Conservation (phyloP, 495 filamentous ascomycete species). For the Penicillium pulvis region DNA sequence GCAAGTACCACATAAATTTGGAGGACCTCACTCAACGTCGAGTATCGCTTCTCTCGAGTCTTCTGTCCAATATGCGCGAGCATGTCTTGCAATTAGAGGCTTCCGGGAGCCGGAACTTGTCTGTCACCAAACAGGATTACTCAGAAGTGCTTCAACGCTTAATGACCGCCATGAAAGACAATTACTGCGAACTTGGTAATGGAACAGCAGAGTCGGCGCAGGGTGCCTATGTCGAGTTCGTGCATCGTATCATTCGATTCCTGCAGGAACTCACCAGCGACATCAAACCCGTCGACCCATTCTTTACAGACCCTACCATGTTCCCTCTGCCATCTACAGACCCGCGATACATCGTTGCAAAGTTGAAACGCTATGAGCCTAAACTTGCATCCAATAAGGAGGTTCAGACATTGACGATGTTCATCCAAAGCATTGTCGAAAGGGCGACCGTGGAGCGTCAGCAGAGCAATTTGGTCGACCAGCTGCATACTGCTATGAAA, state of each 20-base stretch:
- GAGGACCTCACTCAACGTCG: slow-evolving; percentile 60
- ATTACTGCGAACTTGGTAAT: slow-evolving; percentile 62
- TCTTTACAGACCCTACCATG: slow-evolving; percentile 65
- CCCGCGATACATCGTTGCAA: slow-evolving; percentile 69
- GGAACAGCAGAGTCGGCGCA: slow-evolving; percentile 34
- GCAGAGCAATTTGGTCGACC: slow-evolving; percentile 58
- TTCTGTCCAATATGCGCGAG: slow-evolving; percentile 68
- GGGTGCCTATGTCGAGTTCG: slow-evolving; percentile 67
- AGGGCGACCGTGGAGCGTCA: slow-evolving; percentile 62
- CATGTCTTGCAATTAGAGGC: slow-evolving; percentile 44
- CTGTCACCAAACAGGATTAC: slow-evolving; percentile 53
- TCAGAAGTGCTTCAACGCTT: slow-evolving; percentile 54
- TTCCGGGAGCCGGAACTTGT: slow-evolving; percentile 28
- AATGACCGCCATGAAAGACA: slow-evolving; percentile 69
- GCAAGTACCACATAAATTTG: slow-evolving; percentile 51
- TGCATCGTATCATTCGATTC: slow-evolving; percentile 63
- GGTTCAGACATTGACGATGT: slow-evolving; percentile 59
- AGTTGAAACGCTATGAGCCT: slow-evolving; percentile 63
- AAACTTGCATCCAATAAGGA: slow-evolving; percentile 54
- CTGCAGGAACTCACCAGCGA: slow-evolving; percentile 67
- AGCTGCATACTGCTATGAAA: slow-evolving; percentile 59
- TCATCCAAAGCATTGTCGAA: slow-evolving; percentile 66
- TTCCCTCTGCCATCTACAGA: slow-evolving; percentile 69
- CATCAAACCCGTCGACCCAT: slow-evolving; percentile 62
- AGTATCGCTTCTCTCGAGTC: slow-evolving; percentile 58